phyloP scores from a whole-genome alignment of 345 rosid species.

The Populus pruinosa region DNA sequence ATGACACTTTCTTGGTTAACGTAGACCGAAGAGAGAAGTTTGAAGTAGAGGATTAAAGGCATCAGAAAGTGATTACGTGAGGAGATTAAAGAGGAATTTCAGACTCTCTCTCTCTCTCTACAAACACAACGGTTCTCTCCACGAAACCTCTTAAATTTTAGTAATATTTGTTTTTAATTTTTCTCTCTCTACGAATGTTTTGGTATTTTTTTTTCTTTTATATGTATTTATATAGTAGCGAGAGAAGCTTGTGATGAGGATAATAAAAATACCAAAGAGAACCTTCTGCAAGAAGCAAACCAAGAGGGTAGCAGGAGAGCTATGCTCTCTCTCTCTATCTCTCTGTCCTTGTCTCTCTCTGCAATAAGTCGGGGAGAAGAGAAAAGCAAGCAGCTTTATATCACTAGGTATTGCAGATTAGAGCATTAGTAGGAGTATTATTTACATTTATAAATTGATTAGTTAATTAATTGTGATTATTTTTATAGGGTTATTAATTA shows the following conservation, averaged over 20 bases:
- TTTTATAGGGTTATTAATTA: no score
- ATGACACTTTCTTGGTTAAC: background rate
- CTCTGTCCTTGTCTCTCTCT: conserved; percentile 19
- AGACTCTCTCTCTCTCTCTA: background rate
- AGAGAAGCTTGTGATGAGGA: background rate
- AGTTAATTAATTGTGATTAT: no score
- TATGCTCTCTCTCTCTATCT: conserved; percentile 2
- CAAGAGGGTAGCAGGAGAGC: conserved; percentile 37
- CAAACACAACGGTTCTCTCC: conserved; percentile 38
- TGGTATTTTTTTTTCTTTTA: background rate
- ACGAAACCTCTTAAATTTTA: conserved; percentile 42
- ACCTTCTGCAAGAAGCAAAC: conserved; percentile 43
- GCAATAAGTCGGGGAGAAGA: conserved; percentile 8
- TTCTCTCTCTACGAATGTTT: background rate
- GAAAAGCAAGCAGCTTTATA: conserved; percentile 8
- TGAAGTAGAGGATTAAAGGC: conserved; percentile 4
- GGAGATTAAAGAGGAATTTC: conserved; percentile 31
- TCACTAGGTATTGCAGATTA: background rate
- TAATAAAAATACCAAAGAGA: conserved; percentile 31
- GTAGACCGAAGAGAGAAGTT: background rate
- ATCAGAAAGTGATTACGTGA: conserved; percentile 50
- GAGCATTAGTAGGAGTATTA: no score
- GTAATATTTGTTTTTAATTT: conserved; percentile 4
- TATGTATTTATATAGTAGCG: background rate
- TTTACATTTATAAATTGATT: no score